Base-by-base conservation (phyloP, 208 protist genomes). In the Wallacemonas sp. region DNA sequence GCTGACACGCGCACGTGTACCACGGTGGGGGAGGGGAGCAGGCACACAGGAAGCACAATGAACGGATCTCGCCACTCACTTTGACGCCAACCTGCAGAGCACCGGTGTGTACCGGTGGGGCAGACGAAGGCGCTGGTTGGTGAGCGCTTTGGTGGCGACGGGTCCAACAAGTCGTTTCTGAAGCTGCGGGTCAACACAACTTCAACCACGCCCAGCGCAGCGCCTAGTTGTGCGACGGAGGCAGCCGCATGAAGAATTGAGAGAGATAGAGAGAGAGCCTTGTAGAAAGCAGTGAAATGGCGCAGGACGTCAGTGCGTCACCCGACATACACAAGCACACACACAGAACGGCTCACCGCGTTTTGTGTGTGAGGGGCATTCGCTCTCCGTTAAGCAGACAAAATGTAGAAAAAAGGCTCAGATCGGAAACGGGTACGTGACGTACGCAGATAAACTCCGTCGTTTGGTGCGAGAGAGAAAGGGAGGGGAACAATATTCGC, bases 51-150 rank as follows among this genome's bases (percentile, higher is more conserved):
- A 60, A 36, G 48, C n/a, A n/a, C n/a, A n/a, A n/a, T n/a, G n/a
- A n/a, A n/a, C n/a, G 59, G 6, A 22, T 77, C 71, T 72, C 34
- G 61, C 66, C 69, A 61, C 62, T 68, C 66, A 72, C 61, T 72
- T 77, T 77, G 66, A 77, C 64, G 71, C 60, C 65, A 63, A 3
- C 26, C 39, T 53, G 64, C 55, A 77, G n/a, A n/a, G n/a, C n/a
- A n/a, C n/a, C n/a, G n/a, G n/a, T n/a, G n/a, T n/a, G n/a, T n/a
- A n/a, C n/a, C n/a, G n/a, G 46, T 59, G 50, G 21, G 6, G 33
- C 65, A 60, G 37, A 77, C 50, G 53, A 64, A 65, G 71, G 69
- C 67, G 61, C 42, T 76, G 70, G 63, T 76, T 71, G 70, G 70
- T 63, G 59, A 70, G 64, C 68, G 70, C 70, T 65, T 33, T 19